Evolutionary conservation across 2,329 filamentous ascomycete species (phyloP), one percentile per base, ranked within the genome.

Genomic region (Sclerotinia minor): DNA sequence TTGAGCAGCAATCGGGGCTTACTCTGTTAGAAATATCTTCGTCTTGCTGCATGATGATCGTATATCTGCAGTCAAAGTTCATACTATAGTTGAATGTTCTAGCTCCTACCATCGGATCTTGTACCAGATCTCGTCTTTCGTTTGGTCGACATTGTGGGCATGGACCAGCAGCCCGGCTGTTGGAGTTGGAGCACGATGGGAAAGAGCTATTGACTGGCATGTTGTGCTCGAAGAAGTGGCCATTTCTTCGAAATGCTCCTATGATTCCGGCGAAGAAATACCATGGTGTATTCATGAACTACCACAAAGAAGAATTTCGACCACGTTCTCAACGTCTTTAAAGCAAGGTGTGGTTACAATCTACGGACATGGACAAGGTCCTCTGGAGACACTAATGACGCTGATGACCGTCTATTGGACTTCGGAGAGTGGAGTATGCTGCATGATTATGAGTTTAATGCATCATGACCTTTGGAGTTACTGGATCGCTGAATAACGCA

Each of bases 321-420:
- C 17, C 13, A 38, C 13, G 26, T 32, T 26, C 50, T 50, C 29
- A 21, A 38, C 47, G 47, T 26, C 59, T 41, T 41, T 47, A 15
- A 52, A 5, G 45, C n/a, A 63, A 50, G 8, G 59, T 63, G 59
- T 63, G 59, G 59, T 63, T 63, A 50, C 59, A 63, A 24, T 63
- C 47, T 52, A 26, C 29, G n/a, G 45, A 50, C 45, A 61, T n/a
- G 45, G 59, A 50, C 59, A 63, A 63, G 45, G 59, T n/a, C 45
- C n/a, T 26, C 15, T 50, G 11, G 45, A 63, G 19, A 50, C 26
- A 29, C 29, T 50, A 61, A 50, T 49, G 32, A 38, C 19, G 8
- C 44, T 21, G n/a, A 41, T 8, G 32, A 38, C 8, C 13, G 8
- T 38, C 45, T 24, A 61, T 61, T 61, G 58, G 58, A 61, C 45